Base-by-base conservation (phyloP, 2,329 filamentous ascomycete genomes). In the Pseudopyricularia cyperi region DNA sequence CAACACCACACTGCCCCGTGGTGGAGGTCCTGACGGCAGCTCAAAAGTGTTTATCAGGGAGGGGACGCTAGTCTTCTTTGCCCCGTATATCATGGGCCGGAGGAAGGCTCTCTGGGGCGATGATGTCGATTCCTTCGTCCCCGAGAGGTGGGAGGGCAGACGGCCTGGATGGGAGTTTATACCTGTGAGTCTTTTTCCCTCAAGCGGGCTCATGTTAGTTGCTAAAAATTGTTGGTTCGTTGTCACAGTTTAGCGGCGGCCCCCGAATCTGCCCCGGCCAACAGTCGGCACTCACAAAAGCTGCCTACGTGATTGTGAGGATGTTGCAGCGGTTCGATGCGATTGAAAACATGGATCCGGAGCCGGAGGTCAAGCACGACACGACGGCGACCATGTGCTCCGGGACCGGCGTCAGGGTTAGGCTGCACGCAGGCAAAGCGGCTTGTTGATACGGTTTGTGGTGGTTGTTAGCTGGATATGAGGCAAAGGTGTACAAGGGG, bases 1-100 rank as follows among this genome's bases (percentile, higher is more conserved):
- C 28, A 55, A 58, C 58, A 75, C 72, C 1, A 64, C 68, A 1
- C 63, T 77, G 1, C 74, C 74, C 2, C 56, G 61, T 2, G 74
- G 74, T 46, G 74, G 74, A 52, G 74, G 74, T 0, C 58, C 63
- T 1, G 64, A 72, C 51, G 66, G 69, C 46, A 61, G 57, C 22
- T 59, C 62, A 0, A 72, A 74, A 0, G 57, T 77, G 14, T 70
- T 71, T 52, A 64, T 77, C 3, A 63, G 60, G 15, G 68, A 69
- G 46, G 72, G 71, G 24, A 65, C 66, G 5, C 52, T 61, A 3
- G 64, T 72, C 24, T 58, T 56, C 12, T 71, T 69, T 58, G 62
- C 55, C 56, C 63, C 68, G 3, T 72, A 70, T 48, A 50, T 55
- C 2, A 61, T 65, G 58, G 62, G 65, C 44, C 58, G 62, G 19